These are phyloP conservation scores for Emydomyces testavorans DNA, from an alignment of 2,329 filamentous ascomycete species.

Conservation along the genomic window DNA sequence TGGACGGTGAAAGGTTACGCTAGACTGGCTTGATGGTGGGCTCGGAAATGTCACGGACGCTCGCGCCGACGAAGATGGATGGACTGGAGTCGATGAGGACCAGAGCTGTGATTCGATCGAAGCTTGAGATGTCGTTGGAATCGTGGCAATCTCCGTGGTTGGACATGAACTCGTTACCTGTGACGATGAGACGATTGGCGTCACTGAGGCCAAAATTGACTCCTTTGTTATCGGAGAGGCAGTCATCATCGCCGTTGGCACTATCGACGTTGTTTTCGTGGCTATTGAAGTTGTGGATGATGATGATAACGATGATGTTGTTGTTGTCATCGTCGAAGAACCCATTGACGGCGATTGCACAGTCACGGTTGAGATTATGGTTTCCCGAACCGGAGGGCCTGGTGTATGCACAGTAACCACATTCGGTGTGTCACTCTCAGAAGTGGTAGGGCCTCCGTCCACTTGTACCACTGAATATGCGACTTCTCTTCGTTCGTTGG, in stretches of 20 bases:
- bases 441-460: constrained; percentile 14
- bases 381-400: constrained; percentile 13
- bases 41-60: not conserved
- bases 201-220: not conserved
- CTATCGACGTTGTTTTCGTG: constrained; percentile 6
- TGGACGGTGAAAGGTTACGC: constrained; percentile 5
- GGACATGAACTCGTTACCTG: not conserved
- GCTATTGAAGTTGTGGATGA: not conserved
- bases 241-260: not conserved
- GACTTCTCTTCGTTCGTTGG: constrained; percentile 9
- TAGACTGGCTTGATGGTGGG: not conserved
- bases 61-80: not conserved
- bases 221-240: constrained; percentile 3
- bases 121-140: not conserved
- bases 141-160: not conserved
- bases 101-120: not conserved
- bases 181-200: not conserved
- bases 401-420: constrained; percentile 15
- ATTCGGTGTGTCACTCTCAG: constrained; percentile 6
- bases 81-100: not conserved
- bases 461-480: constrained; percentile 19
- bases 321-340: constrained; percentile 4
- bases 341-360: constrained; percentile 7
- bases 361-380: constrained; percentile 13
- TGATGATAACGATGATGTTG: too few relatives aligned